Conservation (phyloP, 306 rosid genomes). For the Sicyos edulis region DNA sequence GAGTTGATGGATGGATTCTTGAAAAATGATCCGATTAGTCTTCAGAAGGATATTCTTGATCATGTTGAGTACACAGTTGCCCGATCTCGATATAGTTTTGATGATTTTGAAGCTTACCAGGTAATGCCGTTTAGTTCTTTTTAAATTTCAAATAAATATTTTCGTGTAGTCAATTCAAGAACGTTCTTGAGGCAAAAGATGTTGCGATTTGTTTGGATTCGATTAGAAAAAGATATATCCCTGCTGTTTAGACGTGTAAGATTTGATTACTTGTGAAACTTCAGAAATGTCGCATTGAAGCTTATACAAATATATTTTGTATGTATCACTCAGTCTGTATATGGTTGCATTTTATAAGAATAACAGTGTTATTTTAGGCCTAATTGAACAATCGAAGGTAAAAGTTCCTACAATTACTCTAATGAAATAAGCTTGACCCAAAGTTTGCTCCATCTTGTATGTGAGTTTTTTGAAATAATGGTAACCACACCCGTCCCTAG, state of each 20-base stretch:
- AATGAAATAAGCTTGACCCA: background rate
- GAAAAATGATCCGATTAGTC: constrained; percentile 62
- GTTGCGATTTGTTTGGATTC: background rate
- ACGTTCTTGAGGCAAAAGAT: background rate
- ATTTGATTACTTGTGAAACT: background rate
- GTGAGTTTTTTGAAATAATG: too few species aligned
- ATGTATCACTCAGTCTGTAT: background rate
- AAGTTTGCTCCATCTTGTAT: background rate
- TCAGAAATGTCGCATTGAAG: background rate
- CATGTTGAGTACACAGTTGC: constrained; percentile 76
- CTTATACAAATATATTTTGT: background rate
- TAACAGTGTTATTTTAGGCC: background rate
- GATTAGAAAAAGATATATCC: background rate
- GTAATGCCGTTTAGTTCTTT: constrained; percentile 19
- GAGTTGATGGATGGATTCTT: constrained; percentile 56
- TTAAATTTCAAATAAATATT: background rate
- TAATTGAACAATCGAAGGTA: background rate
- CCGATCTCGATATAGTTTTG: constrained; percentile 61
- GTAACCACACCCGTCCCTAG: too few species aligned
- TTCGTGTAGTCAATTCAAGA: background rate
- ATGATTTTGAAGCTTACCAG: constrained; percentile 76
- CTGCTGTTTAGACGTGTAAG: background rate
- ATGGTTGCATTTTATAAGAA: background rate
- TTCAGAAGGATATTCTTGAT: constrained; percentile 60
- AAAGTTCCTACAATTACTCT: background rate